Evolutionary conservation across 352 stramenopile genomes (phyloP).

Genomic region (Pythium chondricola): DNA sequence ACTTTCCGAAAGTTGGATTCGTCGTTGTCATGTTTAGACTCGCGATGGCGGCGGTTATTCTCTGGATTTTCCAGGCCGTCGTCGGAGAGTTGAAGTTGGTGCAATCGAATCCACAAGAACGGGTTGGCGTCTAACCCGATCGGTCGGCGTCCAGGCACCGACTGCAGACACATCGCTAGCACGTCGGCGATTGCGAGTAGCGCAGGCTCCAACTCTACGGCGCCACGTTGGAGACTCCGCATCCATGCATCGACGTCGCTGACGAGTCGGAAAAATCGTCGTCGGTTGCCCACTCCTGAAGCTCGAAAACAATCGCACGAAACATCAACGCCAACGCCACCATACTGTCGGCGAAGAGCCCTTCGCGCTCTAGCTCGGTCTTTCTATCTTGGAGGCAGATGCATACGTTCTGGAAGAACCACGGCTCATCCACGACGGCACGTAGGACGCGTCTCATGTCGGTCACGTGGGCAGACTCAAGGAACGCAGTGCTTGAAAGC

Average conservation of each 20-base stretch:
- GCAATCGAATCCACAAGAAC: not conserved
- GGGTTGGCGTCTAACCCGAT: not conserved
- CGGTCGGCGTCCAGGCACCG: conserved; percentile 9
- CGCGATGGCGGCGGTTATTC: conserved; percentile 3
- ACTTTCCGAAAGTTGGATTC: conserved; percentile 7
- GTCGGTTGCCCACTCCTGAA: conserved; percentile 4
- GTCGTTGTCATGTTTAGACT: conserved; percentile 32
- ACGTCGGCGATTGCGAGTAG: conserved; percentile 1
- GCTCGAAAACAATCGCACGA: conserved; percentile 8
- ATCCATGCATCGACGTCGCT: conserved; percentile 1
- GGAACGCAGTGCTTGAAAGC: too few species aligned
- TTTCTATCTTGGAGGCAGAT: conserved; percentile 5
- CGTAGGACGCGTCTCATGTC: conserved; percentile 13
- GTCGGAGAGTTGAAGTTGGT: too few species aligned
- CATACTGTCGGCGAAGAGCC: not conserved
- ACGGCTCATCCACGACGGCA: conserved; percentile 10
- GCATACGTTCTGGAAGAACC: conserved; percentile 11
- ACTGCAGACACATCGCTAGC: conserved; percentile 16
- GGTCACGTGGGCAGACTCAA: conserved; percentile 28
- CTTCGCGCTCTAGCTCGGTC: not conserved
- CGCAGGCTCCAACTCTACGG: not conserved
- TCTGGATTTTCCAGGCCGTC: not conserved
- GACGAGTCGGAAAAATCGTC: conserved; percentile 13
- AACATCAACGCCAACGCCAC: conserved; percentile 1
- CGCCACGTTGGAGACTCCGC: not conserved